Evolutionary conservation across 208 protist species (phyloP), one percentile per base, ranked within the genome.

Genomic region (Trypanosoma caninum): DNA sequence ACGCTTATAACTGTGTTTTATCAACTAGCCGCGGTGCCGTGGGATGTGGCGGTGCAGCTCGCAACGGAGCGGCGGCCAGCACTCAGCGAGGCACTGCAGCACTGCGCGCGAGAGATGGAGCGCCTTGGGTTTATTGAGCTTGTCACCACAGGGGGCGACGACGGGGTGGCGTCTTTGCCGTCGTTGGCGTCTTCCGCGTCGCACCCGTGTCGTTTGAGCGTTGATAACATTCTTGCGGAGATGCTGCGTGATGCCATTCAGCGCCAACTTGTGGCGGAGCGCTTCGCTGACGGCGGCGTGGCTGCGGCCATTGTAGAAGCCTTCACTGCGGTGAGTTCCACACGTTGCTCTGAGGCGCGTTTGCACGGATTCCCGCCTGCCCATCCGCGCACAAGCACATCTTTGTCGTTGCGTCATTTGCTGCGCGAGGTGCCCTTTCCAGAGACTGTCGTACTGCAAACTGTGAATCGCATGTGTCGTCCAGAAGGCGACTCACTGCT

Each of bases 21-120:
- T 46, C 76, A 87, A 63, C 75, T 89, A 3, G 81, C 70, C 16
- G 67, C 81, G 5, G 60, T 85, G 33, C 78, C 85, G 31, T 73
- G 40, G 56, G 57, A 60, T 20, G 63, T 33, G 37, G 58, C 72
- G 46, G 64, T 87, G 54, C 72, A 69, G 50, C 62, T 87, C 1
- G 74, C 75, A 23, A 64, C 70, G 47, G 73, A 82, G 58, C 47
- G 59, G 27, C 78, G 83, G 16, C 76, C 54, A 40, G 58, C 50
- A 31, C 50, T 68, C 3, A 42, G 47, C 10, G 69, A 78, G 27
- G 67, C 73, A 20, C 46, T 85, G 14, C 72, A 70, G 13, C 71
- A 66, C 41, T 80, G 76, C 23, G 76, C 70, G 1, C 60, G 38
- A 18, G 64, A 72, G 55, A 70, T 92, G 69, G 69, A 72, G 44